Evolutionary conservation across 495 filamentous ascomycete genomes (phyloP), one percentile per base, ranked within the genome.

Genomic region (Penicillium verhagenii): DNA sequence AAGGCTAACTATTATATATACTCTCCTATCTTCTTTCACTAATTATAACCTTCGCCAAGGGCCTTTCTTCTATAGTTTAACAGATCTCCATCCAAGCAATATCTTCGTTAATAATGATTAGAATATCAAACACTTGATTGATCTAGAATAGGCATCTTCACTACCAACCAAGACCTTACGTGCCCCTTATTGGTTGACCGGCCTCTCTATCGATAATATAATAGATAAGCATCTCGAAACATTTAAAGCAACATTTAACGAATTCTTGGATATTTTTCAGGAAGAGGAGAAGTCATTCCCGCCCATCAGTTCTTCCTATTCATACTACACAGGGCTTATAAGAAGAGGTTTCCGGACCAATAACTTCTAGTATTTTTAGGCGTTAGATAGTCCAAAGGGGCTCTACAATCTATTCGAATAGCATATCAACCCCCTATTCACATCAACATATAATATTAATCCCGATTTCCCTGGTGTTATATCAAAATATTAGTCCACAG

Each of bases 111-210:
- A 73, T 47, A 43, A 58, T 18, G 16, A 74, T 23, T 69, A 58
- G 66, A 46, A 72, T 54, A 67, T 72, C 44, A 71, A 50, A 28
- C 68, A 44, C 33, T 20, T 73, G 3, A 45, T 75, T 4, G 69
- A 75, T 49, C 57, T 68, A 18, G 70, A 73, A 52, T 75, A 64
- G 70, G 70, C 69, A 5, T 73, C 68, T 55, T 58, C 68, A 46
- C 58, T 50, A 14, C 70, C 70, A 31, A 55, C 61, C 3, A 64
- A 74, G 52, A 66, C 68, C 58, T 50, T 69, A 19, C 46, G 53
- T 23, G 56, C 69, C 42, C 64, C 65, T 9, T 58, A 61, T 29
- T 75, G 69, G 72, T 53, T 75, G 29, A 54, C 53, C 10, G 45
- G 44, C 18, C 45, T 19, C 33, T 18, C 47, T 4, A 33, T 68